Conservation (phyloP, 495 filamentous ascomycete species). For the Xylaria scruposa region DNA sequence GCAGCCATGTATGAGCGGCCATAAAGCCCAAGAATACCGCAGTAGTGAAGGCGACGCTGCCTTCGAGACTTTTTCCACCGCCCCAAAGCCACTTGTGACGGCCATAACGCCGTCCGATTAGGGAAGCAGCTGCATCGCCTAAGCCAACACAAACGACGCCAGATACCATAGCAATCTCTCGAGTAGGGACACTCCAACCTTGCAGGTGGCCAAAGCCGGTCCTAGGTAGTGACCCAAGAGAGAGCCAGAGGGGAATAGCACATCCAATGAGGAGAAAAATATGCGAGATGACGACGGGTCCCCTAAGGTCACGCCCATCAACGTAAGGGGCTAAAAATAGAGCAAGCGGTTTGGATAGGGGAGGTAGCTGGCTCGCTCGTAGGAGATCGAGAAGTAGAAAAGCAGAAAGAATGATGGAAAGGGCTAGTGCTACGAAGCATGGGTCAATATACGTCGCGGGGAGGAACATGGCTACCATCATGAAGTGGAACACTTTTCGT, state of each 20-base stretch:
- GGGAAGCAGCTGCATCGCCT: conserved; percentile 92
- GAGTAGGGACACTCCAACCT: conserved; percentile 73
- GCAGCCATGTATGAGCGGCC: conserved; percentile 76
- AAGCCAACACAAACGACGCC: conserved; percentile 94
- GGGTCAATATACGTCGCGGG: conserved; percentile 87
- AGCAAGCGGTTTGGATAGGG: conserved; percentile 81
- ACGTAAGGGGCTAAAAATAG: conserved; percentile 91
- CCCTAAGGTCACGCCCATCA: conserved; percentile 89
- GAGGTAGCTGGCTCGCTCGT: conserved; percentile 88
- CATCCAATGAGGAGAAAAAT: conserved; percentile 98
- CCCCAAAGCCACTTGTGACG: conserved; percentile 94
- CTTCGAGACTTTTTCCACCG: conserved; percentile 93
- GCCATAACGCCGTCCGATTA: conserved; percentile 88
- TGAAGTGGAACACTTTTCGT: conserved; percentile 98
- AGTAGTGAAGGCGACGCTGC: conserved; percentile 80
- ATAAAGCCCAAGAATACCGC: conserved; percentile 79
- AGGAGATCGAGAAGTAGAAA: conserved; percentile 91
- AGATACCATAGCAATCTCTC: conserved; percentile 85
- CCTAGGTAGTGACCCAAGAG: conserved; percentile 68
- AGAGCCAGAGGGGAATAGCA: conserved; percentile 92
- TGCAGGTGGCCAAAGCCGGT: conserved; percentile 57
- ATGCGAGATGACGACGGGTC: conserved; percentile 92
- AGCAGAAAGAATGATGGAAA: conserved; percentile 74
- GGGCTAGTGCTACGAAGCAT: conserved; percentile 75
- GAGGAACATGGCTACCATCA: conserved; percentile 95